Evolutionary conservation across 441 rosid species (phyloP).

Genomic region (Bruguiera hainesii): DNA sequence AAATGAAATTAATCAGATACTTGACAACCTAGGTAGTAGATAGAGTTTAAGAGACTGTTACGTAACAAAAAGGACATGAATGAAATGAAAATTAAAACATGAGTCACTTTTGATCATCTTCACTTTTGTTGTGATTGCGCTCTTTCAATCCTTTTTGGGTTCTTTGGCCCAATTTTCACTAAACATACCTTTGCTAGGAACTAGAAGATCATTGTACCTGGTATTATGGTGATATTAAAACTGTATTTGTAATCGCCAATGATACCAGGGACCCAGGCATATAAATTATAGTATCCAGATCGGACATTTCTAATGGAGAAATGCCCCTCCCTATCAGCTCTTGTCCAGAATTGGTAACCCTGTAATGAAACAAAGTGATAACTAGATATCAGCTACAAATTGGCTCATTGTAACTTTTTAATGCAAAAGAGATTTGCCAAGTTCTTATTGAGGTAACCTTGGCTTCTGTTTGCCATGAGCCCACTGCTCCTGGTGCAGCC

Average conservation of each 20-base stretch:
- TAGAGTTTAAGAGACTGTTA: too few species aligned
- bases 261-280: conserved; percentile 37
- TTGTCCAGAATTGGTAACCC: conserved; percentile 43
- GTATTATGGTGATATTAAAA: conserved; percentile 8
- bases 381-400: not conserved
- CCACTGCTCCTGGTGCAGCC: conserved; percentile 33
- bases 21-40: too few species aligned
- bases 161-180: too few species aligned
- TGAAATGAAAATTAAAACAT: not conserved
- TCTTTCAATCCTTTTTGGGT: too few species aligned
- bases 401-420: not conserved
- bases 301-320: conserved; percentile 30
- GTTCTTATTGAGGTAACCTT: conserved; percentile 22
- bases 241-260: conserved; percentile 35
- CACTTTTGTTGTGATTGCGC: too few species aligned
- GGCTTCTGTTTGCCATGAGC: conserved; percentile 38
- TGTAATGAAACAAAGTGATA: not conserved
- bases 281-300: conserved; percentile 30
- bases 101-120: too few species aligned
- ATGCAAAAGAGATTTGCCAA: not conserved
- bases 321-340: conserved; percentile 24
- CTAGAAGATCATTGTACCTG: conserved; percentile 17
- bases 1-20: too few species aligned
- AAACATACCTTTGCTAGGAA: too few species aligned
- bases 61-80: not conserved